Base-by-base conservation (phyloP, 2,329 filamentous ascomycete genomes). In the Pyricularia grisea region DNA sequence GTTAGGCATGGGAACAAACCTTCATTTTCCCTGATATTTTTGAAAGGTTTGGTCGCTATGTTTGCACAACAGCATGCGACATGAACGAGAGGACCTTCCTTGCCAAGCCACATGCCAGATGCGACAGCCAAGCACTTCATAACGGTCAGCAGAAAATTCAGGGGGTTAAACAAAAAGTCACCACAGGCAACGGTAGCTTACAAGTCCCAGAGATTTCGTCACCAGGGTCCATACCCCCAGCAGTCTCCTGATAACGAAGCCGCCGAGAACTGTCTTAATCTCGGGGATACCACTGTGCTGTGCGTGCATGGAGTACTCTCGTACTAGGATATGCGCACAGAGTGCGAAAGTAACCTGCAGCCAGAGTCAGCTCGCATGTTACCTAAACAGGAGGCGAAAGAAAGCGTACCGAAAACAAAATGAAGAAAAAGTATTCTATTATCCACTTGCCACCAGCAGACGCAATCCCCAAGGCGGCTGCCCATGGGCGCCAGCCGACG, bases 1-100 rank as follows among this genome's bases (percentile, higher is more conserved):
- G n/a, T 42, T 11, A 4, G 20, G 1, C 23, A 68, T 28, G 5
- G 14, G 9, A 11, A 10, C 80, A 68, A 76, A 91, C 91, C 92
- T 86, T 99, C 94, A 75, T 99, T 98, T 68, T 85, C 85, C 72
- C 92, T 92, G 70, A 98, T 90, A 72, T 86, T 89, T 61, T 86
- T 83, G 73, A 97, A 97, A 11, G 94, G 81, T 77, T 96, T 97
- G 87, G 95, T 96, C 75, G 97, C 93, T 11, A 97, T 80, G 76
- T 96, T 97, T 65, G 94, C 93, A 76, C 94, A 97, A 78, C 95
- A 98, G 80, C 95, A 98, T 70, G 94, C 94, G 27, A 98, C 94
- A 78, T 99, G 94, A 6, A 99, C 94, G 55, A 98, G 81, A 0
- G 94, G 94, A 1, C 94, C 94, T 82, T 99, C 94, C 78, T 98